Conservation (phyloP, 495 filamentous ascomycete species). For the Polyplosphaeria fusca region DNA sequence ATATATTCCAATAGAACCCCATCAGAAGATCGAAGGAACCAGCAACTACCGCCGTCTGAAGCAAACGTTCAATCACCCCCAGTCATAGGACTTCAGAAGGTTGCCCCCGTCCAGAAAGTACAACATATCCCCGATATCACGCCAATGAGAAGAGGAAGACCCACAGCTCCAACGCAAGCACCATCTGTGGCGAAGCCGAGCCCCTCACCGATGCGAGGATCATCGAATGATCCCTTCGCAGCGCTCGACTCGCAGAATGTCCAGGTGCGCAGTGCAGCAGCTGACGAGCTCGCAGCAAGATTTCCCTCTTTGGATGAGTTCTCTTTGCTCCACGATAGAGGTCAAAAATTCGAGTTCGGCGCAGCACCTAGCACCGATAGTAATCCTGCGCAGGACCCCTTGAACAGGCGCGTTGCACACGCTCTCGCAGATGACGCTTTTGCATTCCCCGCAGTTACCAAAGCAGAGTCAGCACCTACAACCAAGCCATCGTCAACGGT, state of each 20-base stretch:
- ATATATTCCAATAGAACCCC: slow-evolving; percentile 75
- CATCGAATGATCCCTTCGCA: slow-evolving; percentile 82
- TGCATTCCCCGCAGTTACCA: slow-evolving; percentile 45
- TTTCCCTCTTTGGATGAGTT: slow-evolving; percentile 96
- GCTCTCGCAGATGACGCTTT: slow-evolving; percentile 90
- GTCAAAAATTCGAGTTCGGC: slow-evolving; percentile 85
- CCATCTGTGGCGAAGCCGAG: slow-evolving; percentile 57
- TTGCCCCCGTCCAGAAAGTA: slow-evolving; percentile 61
- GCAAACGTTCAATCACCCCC: slow-evolving; percentile 55
- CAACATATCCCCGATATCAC: slow-evolving; percentile 82
- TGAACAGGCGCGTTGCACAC: slow-evolving; percentile 74
- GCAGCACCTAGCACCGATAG: slow-evolving; percentile 43
- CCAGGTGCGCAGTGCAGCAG: slow-evolving; percentile 44
- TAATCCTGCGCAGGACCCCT: slow-evolving; percentile 54
- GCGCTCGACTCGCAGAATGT: slow-evolving; percentile 66
- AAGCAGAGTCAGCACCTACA: slow-evolving; percentile 18
- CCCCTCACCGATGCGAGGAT: slow-evolving; percentile 68
- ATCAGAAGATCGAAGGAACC: slow-evolving; percentile 60
- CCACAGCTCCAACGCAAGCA: slow-evolving; percentile 51
- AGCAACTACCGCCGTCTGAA: slow-evolving; percentile 60
- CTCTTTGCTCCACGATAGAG: slow-evolving; percentile 79
- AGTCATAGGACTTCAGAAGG: slow-evolving; percentile 67
- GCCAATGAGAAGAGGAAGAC: slow-evolving; percentile 89
- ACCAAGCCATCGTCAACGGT: slow-evolving; percentile 18
- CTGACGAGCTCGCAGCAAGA: slow-evolving; percentile 76